A percentile compares a stretch with the other conserved stretches of the same genome.
phyloP scores from a whole-genome alignment of 23 red algal species.

The Pyropia yezoensis region DNA sequence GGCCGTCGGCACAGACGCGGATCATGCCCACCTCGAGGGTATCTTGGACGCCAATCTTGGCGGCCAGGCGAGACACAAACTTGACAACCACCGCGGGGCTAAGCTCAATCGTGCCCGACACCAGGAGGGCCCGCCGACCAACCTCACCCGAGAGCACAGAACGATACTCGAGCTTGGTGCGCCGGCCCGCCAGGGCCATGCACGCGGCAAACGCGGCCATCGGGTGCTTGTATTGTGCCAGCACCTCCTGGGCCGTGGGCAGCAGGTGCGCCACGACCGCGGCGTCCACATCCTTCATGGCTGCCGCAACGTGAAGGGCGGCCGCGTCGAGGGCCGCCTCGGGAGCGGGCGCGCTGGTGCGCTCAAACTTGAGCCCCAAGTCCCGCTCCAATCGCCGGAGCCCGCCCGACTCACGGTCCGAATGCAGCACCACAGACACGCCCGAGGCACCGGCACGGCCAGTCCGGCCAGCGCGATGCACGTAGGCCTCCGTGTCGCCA shows the following conservation, averaged over 20 bases:
- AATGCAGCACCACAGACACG: constrained; percentile 83
- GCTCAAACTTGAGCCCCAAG: constrained; percentile 74
- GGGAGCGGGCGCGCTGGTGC: constrained; percentile 55
- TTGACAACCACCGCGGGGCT: constrained; percentile 32
- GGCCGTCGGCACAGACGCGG: constrained; percentile 58
- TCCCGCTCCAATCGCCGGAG: constrained; percentile 54
- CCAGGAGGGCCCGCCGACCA: constrained; percentile 65
- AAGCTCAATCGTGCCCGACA: constrained; percentile 15
- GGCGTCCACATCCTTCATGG: constrained; percentile 34
- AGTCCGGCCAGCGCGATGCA: constrained; percentile 90
- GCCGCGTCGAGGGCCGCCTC: constrained; percentile 59
- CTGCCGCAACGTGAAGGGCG: constrained; percentile 33
- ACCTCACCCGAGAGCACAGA: constrained; percentile 65
- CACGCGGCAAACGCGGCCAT: constrained; percentile 43
- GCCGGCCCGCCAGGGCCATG: constrained; percentile 63
- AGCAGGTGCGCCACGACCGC: constrained; percentile 32
- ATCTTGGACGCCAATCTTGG: constrained; percentile 6
- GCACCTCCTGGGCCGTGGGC: constrained; percentile 20
- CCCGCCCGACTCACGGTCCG: constrained; percentile 41
- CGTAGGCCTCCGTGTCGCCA: constrained; percentile 68
- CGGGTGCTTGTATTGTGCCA: constrained; percentile 26
- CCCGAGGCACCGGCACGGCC: constrained; percentile 81
- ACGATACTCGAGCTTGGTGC: constrained; percentile 49
- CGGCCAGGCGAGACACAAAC: constrained; percentile 41
- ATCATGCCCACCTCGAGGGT: constrained; percentile 56